Conservation (phyloP, 192 early-diverging fungal genomes). For the Jimgerdemannia flammicorona region DNA sequence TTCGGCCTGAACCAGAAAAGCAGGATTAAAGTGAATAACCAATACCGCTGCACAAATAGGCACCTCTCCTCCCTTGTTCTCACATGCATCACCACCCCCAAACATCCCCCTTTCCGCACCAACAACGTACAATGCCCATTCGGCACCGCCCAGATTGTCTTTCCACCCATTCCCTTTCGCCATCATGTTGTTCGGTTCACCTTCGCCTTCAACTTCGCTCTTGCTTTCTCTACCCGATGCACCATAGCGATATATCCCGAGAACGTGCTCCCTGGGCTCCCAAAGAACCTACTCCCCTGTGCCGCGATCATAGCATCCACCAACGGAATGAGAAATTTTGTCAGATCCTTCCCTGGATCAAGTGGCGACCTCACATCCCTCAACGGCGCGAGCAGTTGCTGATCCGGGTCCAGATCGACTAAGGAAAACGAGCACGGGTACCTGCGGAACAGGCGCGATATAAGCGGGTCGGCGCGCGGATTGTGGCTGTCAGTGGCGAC, state of each 20-base stretch:
- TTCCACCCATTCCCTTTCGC: no score
- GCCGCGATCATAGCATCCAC: conserved; percentile 31
- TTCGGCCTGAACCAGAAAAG: no score
- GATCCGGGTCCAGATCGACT: conserved; percentile 28
- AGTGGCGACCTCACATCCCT: conserved; percentile 19
- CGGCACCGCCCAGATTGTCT: no score
- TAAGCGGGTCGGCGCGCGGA: conserved; percentile 30
- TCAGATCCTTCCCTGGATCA: conserved; percentile 19
- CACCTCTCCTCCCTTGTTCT: no score
- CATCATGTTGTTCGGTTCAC: no score
- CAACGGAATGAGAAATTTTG: conserved; percentile 19
- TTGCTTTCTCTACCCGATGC: background rate
- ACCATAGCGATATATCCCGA: conserved; percentile 23
- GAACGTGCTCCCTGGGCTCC: conserved; percentile 26
- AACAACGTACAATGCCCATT: no score
- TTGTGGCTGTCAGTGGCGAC: conserved; percentile 46
- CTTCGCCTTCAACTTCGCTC: no score
- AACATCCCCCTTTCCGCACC: no score
- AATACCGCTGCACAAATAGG: no score
- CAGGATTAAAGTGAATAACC: no score
- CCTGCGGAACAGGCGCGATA: conserved; percentile 27
- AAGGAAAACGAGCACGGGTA: conserved; percentile 43
- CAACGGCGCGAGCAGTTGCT: conserved; percentile 21
- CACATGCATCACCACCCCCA: no score
- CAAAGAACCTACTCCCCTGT: conserved; percentile 17